Evolutionary conservation across 495 filamentous ascomycete species (phyloP).

Genomic region (Aspergillus egyptiacus): DNA sequence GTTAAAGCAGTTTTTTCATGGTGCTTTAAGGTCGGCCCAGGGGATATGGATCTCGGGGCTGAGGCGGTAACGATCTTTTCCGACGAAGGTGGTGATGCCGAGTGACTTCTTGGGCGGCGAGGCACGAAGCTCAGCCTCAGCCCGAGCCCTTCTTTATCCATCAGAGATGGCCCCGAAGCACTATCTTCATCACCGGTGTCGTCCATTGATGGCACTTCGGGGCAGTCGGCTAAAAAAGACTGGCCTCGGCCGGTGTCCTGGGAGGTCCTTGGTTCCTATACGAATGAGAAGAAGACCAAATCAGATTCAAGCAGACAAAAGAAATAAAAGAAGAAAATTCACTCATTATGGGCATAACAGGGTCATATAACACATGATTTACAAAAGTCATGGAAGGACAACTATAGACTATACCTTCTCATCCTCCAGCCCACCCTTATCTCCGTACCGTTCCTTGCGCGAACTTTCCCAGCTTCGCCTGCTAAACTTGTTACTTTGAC

Average conservation of each 20-base stretch:
- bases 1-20: conserved; percentile 10
- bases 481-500: conserved; percentile 33
- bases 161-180: conserved; percentile 35
- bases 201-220: conserved; percentile 39
- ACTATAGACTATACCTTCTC: conserved; percentile 45
- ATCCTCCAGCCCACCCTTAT: conserved; percentile 31
- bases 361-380: conserved; percentile 25
- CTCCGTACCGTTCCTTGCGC: conserved; percentile 36
- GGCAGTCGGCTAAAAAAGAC: conserved; percentile 49
- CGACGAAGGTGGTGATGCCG: conserved; percentile 29
- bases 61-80: conserved; percentile 26
- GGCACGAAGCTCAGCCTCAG: conserved; percentile 20
- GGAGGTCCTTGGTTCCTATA: conserved; percentile 34
- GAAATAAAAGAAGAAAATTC: neutral
- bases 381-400: conserved; percentile 27
- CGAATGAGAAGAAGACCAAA: conserved; percentile 29
- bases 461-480: conserved; percentile 37
- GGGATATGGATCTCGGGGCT: conserved; percentile 35
- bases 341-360: conserved; percentile 16
- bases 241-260: conserved; percentile 29
- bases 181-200: conserved; percentile 28
- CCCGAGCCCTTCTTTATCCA: conserved; percentile 17
- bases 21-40: conserved; percentile 18
- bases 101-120: conserved; percentile 34
- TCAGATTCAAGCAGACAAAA: conserved; percentile 25